Percentiles rank a stretch among this genome's conserved stretches.
These are phyloP conservation scores for Agapanthus africanus DNA, from an alignment of 106 monocot genomes.

Conservation along the genomic window DNA sequence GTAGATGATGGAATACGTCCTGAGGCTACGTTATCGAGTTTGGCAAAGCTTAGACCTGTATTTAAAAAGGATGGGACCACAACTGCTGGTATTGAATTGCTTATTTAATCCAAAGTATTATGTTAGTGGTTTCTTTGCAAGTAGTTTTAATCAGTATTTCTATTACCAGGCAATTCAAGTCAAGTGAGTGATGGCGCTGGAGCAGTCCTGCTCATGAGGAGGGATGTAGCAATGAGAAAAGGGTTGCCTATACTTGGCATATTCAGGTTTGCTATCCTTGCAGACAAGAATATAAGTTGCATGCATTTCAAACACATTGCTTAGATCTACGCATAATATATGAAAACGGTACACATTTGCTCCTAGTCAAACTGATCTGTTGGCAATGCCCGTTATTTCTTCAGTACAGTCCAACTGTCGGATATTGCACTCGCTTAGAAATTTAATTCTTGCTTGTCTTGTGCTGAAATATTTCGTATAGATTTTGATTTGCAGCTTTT, in stretches of 20 bases:
- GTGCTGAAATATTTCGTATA: not conserved
- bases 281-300: too few species aligned
- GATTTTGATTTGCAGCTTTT: not conserved
- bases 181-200: conserved; percentile 99
- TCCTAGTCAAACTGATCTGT: not conserved
- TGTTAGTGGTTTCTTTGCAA: too few species aligned
- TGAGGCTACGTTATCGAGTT: conserved; percentile 55
- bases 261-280: conserved; percentile 52
- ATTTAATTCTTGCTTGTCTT: not conserved
- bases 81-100: conserved; percentile 57
- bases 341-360: not conserved
- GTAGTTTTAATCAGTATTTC: too few species aligned
- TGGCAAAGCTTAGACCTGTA: conserved; percentile 72
- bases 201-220: conserved; percentile 96
- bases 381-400: not conserved
- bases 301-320: not conserved
- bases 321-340: too few species aligned
- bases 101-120: too few species aligned
- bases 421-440: not conserved
- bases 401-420: not conserved
- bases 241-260: conserved; percentile 89
- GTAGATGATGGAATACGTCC: conserved; percentile 86
- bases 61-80: conserved; percentile 94
- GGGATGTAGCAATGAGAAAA: conserved; percentile 66
- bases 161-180: conserved; percentile 79